These are phyloP conservation scores for Tulasnella sp. DNA, from an alignment of 768 basidiomycete genomes.

Conservation along the genomic window DNA sequence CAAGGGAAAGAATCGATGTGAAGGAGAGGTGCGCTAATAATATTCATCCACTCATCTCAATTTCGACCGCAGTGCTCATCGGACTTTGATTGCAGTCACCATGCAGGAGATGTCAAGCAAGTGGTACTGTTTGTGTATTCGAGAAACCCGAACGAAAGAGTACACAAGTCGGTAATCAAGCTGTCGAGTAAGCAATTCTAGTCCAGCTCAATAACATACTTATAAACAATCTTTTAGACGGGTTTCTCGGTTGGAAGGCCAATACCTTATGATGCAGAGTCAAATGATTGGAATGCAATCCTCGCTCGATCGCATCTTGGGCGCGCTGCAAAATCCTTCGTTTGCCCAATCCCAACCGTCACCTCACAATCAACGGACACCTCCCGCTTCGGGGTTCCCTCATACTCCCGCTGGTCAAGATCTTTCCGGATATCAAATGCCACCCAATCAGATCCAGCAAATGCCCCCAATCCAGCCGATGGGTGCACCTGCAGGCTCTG, in stretches of 20 bases:
- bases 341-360: constrained; percentile 21
- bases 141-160: constrained; percentile 88
- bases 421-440: constrained; percentile 5
- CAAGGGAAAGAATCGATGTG: constrained; percentile 86
- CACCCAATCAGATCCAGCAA: constrained; percentile 12
- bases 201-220: neutral
- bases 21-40: constrained; percentile 70
- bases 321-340: constrained; percentile 38
- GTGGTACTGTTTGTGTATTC: constrained; percentile 68
- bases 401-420: constrained; percentile 9
- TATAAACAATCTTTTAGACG: constrained; percentile 35
- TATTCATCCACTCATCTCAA: neutral
- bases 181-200: constrained; percentile 45
- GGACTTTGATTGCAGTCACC: constrained; percentile 39
- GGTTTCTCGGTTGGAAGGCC: constrained; percentile 70
- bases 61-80: constrained; percentile 13
- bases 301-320: constrained; percentile 68
- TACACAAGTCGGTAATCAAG: constrained; percentile 36
- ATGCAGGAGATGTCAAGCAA: constrained; percentile 78
- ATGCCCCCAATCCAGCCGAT: constrained; percentile 2
- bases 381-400: neutral
- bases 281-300: constrained; percentile 94
- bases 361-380: neutral
- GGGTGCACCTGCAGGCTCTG: neutral
- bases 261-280: constrained; percentile 82